These are phyloP conservation scores for Epichloe elymi DNA, from an alignment of 2,329 filamentous ascomycete species.

Conservation along the genomic window DNA sequence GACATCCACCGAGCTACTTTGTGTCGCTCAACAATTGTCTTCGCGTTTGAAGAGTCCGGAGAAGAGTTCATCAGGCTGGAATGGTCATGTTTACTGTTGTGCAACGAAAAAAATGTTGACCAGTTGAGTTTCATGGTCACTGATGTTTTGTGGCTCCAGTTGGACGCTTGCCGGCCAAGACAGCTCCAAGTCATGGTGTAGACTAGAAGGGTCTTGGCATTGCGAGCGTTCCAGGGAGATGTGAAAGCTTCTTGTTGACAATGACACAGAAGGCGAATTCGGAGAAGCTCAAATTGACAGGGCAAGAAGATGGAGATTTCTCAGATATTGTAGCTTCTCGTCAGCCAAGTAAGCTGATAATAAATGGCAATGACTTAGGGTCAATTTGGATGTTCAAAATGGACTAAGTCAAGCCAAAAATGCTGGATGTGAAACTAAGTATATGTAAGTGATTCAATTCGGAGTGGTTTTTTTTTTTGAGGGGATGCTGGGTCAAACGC, in stretches of 20 bases:
- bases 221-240: not conserved
- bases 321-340: too few species aligned
- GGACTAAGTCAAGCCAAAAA: not conserved
- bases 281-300: not conserved
- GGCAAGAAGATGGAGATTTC: too few species aligned
- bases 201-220: constrained; percentile 7
- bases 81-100: constrained; percentile 1
- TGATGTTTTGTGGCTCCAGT: constrained; percentile 12
- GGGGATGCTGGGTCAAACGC: not conserved
- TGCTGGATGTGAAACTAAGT: not conserved
- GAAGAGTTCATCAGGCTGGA: not conserved
- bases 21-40: not conserved
- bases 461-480: not conserved
- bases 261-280: not conserved
- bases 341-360: too few species aligned
- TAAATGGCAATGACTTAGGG: not conserved
- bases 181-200: constrained; percentile 26
- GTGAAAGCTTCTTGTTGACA: not conserved
- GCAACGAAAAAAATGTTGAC: not conserved
- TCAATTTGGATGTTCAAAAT: not conserved
- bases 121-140: constrained; percentile 1
- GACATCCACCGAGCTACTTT: constrained; percentile 15
- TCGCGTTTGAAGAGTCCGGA: not conserved
- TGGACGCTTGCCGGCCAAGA: constrained; percentile 26
- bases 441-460: constrained; percentile 6